Base-by-base conservation (phyloP, 352 stramenopile genomes). In the Phytophthora nicotianae region DNA sequence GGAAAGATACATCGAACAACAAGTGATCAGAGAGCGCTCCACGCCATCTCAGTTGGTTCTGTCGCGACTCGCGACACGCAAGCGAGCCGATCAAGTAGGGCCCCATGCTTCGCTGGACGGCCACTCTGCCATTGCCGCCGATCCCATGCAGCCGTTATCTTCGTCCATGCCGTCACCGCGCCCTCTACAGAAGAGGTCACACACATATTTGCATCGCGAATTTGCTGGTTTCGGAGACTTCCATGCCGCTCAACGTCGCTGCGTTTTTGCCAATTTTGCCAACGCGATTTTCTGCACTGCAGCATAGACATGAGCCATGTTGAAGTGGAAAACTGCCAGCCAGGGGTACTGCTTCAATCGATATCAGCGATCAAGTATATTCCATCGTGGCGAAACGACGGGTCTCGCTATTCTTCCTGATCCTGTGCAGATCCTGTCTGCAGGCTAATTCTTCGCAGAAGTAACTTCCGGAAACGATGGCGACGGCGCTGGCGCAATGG, bases 1-100 rank as follows among this genome's bases (percentile, higher is more conserved):
- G 32, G 58, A 67, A 70, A 60, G 45, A 67, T 71, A 62, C 50
- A 55, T 66, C 43, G 63, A 71, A 70, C 56, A 70, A 58, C 58
- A 67, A 53, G 40, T n/a, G n/a, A 41, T 35, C 49, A 65, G 55
- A 62, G 29, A 35, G 29, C 29, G 29, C 29, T 35, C 29, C n/a
- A n/a, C n/a, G n/a, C n/a, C n/a, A n/a, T n/a, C n/a, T n/a, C 29
- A 5, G 29, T 35, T 14, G 13, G 29, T 13, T 35, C 29, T 35
- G 29, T 35, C 29, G 29, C 29, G 29, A 35, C 6, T 8, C 29
- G 29, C 29, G 29, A 35, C 29, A 13, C 29, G 29, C 29, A 9
- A 35, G 29, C 29, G 9, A 35, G 29, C 29, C 9, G 8, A 35
- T 4, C n/a, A 29, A 7, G 4, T 29, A 29, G 26, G 4, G 26